A percentile compares a stretch with the other conserved stretches of the same genome.
Evolutionary conservation across 192 early-diverging fungal species (phyloP).

Genomic region (Geosiphon pyriformis): DNA sequence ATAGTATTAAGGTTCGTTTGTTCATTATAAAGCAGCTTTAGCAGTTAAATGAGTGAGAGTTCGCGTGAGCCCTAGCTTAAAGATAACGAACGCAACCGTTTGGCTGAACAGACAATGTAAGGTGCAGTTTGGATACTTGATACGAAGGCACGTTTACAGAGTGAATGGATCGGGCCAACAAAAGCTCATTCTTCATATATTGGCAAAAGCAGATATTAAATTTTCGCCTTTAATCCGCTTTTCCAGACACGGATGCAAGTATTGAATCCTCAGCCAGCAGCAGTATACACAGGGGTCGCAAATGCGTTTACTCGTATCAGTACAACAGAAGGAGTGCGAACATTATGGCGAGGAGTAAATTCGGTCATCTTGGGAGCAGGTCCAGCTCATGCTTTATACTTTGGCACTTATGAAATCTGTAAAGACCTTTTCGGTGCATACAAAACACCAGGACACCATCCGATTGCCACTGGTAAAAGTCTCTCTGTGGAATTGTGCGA

Average conservation of each 20-base stretch:
- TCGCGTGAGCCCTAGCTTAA: no score
- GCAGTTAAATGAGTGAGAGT: no score
- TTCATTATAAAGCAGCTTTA: not conserved
- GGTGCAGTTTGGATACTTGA: no score
- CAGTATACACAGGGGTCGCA: conserved; percentile 63
- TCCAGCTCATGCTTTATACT: conserved; percentile 93
- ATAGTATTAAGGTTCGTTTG: conserved; percentile 81
- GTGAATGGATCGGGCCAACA: no score
- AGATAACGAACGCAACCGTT: no score
- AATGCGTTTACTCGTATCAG: conserved; percentile 66
- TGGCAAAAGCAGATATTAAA: no score
- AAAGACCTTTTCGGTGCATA: conserved; percentile 70
- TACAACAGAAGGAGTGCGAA: conserved; percentile 67
- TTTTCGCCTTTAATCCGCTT: no score
- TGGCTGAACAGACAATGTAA: no score
- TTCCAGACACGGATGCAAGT: conserved; percentile 95
- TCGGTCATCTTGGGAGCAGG: conserved; percentile 91
- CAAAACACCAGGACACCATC: conserved; percentile 45
- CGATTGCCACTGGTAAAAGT: conserved; percentile 52
- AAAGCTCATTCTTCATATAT: no score
- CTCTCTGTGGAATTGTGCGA: no score
- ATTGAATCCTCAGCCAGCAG: conserved; percentile 58
- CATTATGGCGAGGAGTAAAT: conserved; percentile 92
- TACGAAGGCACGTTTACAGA: no score
- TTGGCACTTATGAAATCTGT: conserved; percentile 89